A percentile compares a stretch with the other conserved stretches of the same genome.
Evolutionary conservation across 1,284 basidiomycete species (phyloP).

Genomic region (Trichosporon sp.): DNA sequence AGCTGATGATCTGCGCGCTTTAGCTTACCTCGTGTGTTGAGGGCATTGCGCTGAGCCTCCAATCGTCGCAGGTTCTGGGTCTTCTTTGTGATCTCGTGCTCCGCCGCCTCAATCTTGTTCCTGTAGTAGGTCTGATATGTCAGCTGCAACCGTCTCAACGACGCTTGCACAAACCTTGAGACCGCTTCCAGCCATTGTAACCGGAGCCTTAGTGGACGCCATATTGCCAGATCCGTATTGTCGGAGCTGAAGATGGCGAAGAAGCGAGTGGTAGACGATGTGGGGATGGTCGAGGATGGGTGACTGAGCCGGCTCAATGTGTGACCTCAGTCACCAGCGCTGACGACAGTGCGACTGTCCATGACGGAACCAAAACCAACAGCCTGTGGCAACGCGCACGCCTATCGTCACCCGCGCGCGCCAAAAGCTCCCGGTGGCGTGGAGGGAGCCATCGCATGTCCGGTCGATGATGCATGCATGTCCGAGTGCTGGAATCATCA

Average conservation of each 20-base stretch:
- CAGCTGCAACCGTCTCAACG: no score
- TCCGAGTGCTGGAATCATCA: background rate
- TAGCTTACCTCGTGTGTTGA: constrained; percentile 86
- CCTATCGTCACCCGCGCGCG: background rate
- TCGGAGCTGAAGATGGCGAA: constrained; percentile 11
- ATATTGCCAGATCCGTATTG: constrained; percentile 15
- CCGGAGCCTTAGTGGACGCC: constrained; percentile 30
- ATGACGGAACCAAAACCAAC: constrained; percentile 6
- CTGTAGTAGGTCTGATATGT: constrained; percentile 79
- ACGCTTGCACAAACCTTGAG: constrained; percentile 28
- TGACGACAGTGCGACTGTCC: constrained; percentile 9
- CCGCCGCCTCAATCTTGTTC: constrained; percentile 90
- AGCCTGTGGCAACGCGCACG: constrained; percentile 7
- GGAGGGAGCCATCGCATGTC: background rate
- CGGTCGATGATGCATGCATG: background rate
- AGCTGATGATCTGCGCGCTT: constrained; percentile 30
- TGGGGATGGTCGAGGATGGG: background rate
- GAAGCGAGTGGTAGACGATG: background rate
- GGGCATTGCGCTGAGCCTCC: constrained; percentile 93
- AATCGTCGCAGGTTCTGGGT: constrained; percentile 93
- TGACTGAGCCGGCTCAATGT: background rate
- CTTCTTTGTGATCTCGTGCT: constrained; percentile 90
- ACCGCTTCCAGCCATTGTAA: constrained; percentile 30
- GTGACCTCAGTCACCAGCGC: constrained; percentile 5
- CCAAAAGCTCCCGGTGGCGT: constrained; percentile 1